Evolutionary conservation across 148 eudicot species (phyloP), one percentile per base, ranked within the genome.

Genomic region (Silene uniflora): DNA sequence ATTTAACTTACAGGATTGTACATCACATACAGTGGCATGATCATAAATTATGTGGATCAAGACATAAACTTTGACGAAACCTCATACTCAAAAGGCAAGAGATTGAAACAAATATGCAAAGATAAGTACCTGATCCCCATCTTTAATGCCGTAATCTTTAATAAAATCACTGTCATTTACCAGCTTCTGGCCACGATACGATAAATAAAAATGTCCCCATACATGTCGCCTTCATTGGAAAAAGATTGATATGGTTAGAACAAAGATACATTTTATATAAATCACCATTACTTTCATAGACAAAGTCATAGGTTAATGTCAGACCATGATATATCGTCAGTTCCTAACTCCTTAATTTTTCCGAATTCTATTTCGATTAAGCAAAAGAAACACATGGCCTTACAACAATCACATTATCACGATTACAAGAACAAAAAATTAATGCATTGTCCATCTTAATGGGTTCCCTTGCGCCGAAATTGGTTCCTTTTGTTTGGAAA

Each of bases 191-290:
- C 89, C 89, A 71, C 83, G 83, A 83, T 88, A 88, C 74, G 86
- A 82, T 67, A 94, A 86, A 83, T 97, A 94, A 82, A 91, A 94
- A 77, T 92, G 90, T 39, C 91, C 90, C 98, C 98, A 91, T 13
- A 91, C 91, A 77, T 90, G 93, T 25, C 79, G 76, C 98, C 97
- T 94, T 68, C 77, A 80, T 21, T 32, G 60, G 27, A 19, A 76
- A 78, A 67, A 42, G 17, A 19, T 13, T 11, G 49, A 75, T n/a
- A 6, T 49, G 46, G 6, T 67, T 39, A 21, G 29, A 47, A 58
- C 54, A 72, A 32, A 5, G 46, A 58, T 69, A 69, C 27, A 13
- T 56, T 72, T 56, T 42, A 22, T n/a, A 14, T 21, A 47, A 67
- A 52, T 52, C 56, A 52, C 5, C 4, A 16, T 47, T 52, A 52